Conservation (phyloP, 192 early-diverging fungal species). For the Coemansia nantahalensis region DNA sequence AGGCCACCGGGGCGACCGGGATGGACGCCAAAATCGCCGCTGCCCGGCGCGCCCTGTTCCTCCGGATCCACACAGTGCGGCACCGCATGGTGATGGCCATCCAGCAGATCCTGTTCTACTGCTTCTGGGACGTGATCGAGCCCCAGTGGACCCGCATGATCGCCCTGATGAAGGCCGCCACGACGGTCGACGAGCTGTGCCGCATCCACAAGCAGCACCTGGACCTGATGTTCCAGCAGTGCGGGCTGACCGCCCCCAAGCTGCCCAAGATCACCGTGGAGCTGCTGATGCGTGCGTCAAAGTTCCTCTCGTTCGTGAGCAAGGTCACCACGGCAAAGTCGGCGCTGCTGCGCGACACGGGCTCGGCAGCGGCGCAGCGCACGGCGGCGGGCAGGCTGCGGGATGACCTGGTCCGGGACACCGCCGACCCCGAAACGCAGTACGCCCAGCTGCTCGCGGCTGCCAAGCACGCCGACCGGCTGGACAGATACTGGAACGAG, state of each 20-base stretch:
- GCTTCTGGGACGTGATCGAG: slow-evolving; percentile 90
- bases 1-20: slow-evolving; percentile 21
- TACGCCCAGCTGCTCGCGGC: slow-evolving; percentile 30
- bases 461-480: slow-evolving; percentile 42
- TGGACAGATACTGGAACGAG: slow-evolving; percentile 58
- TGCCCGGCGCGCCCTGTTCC: slow-evolving; percentile 56
- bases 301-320: slow-evolving; percentile 23
- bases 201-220: slow-evolving; percentile 79
- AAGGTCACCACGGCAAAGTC: slow-evolving; percentile 23
- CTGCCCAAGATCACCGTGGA: slow-evolving; percentile 67
- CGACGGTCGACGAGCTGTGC: slow-evolving; percentile 87
- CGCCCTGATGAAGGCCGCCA: slow-evolving; percentile 56
- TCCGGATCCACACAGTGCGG: slow-evolving; percentile 69
- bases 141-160: slow-evolving; percentile 81
- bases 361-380: slow-evolving; percentile 29
- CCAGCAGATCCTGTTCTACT: slow-evolving; percentile 88
- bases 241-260: slow-evolving; percentile 80
- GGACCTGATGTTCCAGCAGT: slow-evolving; percentile 86
- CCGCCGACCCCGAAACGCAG: slow-evolving; percentile 14
- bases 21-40: slow-evolving; percentile 43
- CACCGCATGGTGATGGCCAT: slow-evolving; percentile 87
- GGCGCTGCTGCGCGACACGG: slow-evolving; percentile 17
- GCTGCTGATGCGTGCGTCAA: slow-evolving; percentile 37
- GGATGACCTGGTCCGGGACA: slow-evolving; percentile 16
- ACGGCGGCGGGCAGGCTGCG: slow-evolving; percentile 23